phyloP scores from a whole-genome alignment of 1,284 basidiomycete species.

The Leccinum subrobustum region DNA sequence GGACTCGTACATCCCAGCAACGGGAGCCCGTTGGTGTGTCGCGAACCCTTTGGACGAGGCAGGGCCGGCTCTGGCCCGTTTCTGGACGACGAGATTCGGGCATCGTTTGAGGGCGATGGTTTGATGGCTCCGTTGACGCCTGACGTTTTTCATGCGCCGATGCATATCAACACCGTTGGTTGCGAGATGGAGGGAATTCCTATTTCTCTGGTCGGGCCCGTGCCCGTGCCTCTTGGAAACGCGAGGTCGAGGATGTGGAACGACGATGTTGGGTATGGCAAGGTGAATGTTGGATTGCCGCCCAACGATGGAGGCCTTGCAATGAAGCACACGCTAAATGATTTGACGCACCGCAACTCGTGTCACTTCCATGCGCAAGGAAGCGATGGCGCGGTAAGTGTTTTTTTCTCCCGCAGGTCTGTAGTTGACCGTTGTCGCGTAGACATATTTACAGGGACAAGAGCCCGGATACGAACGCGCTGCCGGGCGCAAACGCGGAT shows the following conservation, averaged over 20 bases:
- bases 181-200: constrained; percentile 8
- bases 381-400: constrained; percentile 11
- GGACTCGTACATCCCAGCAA: neutral
- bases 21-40: neutral
- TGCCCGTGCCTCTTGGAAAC: constrained; percentile 4
- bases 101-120: constrained; percentile 13
- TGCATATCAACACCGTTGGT: neutral
- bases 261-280: neutral
- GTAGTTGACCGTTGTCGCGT: neutral
- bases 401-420: neutral
- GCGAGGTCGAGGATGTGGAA: neutral
- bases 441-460: constrained; percentile 10
- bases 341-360: neutral
- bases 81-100: constrained; percentile 24
- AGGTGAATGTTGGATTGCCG: constrained; percentile 1
- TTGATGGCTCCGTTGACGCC: neutral
- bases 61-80: constrained; percentile 11
- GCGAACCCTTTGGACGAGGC: constrained; percentile 2
- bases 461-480: neutral
- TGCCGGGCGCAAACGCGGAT: constrained; percentile 12
- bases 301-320: neutral
- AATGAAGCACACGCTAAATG: neutral
- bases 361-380: neutral
- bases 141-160: neutral
- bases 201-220: constrained; percentile 7